phyloP scores from a whole-genome alignment of 208 protist genomes.

The Strigomonas galati region DNA sequence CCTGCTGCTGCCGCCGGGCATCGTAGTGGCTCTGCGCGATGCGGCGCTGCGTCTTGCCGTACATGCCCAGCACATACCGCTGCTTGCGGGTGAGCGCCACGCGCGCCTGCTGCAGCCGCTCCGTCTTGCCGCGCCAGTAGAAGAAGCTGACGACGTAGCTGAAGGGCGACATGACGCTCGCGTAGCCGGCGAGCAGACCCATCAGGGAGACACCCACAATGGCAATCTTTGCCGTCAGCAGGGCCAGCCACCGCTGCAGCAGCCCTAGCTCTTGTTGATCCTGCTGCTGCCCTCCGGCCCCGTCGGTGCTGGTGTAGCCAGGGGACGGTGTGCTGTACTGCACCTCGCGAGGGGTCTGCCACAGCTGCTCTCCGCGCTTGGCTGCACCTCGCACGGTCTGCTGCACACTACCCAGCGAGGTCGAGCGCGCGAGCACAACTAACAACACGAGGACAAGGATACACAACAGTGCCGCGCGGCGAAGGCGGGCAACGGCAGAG shows the following conservation, averaged over 20 bases:
- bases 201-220: conserved; percentile 53
- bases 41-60: conserved; percentile 36
- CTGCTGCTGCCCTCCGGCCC: not conserved
- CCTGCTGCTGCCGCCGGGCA: not conserved
- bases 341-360: not conserved
- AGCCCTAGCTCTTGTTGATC: not conserved
- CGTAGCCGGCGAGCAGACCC: conserved; percentile 72
- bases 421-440: too few relatives aligned
- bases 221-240: conserved; percentile 32
- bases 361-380: not conserved
- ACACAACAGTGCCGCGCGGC: too few relatives aligned
- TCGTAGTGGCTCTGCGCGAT: conserved; percentile 46
- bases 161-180: conserved; percentile 56
- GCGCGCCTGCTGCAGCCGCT: conserved; percentile 25
- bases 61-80: conserved; percentile 52
- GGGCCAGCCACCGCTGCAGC: conserved; percentile 14
- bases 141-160: conserved; percentile 38
- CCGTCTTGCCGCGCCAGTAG: conserved; percentile 32
- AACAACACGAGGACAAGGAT: too few relatives aligned
- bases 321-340: conserved; percentile 1
- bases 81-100: conserved; percentile 48
- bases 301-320: not conserved
- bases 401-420: conserved; percentile 3
- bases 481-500: too few relatives aligned
- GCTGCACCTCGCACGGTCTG: not conserved